Conservation (phyloP, 179 eudicot species). For the Spergularia azorica region DNA sequence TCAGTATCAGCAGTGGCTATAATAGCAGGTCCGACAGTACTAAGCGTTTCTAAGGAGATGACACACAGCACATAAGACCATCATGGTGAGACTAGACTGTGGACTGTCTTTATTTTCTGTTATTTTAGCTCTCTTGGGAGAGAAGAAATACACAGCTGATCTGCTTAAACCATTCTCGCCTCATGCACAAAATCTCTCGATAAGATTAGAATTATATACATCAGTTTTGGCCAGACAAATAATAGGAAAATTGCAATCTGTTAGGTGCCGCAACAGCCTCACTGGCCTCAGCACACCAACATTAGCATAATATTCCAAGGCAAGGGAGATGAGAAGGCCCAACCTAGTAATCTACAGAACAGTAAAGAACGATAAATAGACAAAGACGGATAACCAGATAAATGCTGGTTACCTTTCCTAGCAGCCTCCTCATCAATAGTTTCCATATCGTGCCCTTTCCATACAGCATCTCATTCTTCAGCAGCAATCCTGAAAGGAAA, state of each 20-base stretch:
- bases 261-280: constrained; percentile 15
- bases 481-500: constrained; percentile 1
- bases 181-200: neutral
- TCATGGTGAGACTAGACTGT: neutral
- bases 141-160: neutral
- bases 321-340: constrained; percentile 10
- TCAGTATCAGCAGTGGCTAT: neutral
- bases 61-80: neutral
- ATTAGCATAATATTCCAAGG: constrained; percentile 8
- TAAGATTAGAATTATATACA: constrained; percentile 10
- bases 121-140: neutral
- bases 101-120: neutral
- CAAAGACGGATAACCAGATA: constrained; percentile 29
- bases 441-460: neutral
- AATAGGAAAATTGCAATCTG: constrained; percentile 12
- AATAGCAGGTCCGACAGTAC: neutral
- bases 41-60: neutral
- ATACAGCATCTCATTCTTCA: constrained; percentile 9
- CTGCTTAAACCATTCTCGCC: neutral
- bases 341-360: constrained; percentile 19
- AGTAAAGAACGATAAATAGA: constrained; percentile 8
- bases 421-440: constrained; percentile 14
- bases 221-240: neutral
- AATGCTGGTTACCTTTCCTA: constrained; percentile 35
- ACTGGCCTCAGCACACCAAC: constrained; percentile 15